phyloP scores from a whole-genome alignment of 305 asterid genomes.

The Fraxinus latifolia region DNA sequence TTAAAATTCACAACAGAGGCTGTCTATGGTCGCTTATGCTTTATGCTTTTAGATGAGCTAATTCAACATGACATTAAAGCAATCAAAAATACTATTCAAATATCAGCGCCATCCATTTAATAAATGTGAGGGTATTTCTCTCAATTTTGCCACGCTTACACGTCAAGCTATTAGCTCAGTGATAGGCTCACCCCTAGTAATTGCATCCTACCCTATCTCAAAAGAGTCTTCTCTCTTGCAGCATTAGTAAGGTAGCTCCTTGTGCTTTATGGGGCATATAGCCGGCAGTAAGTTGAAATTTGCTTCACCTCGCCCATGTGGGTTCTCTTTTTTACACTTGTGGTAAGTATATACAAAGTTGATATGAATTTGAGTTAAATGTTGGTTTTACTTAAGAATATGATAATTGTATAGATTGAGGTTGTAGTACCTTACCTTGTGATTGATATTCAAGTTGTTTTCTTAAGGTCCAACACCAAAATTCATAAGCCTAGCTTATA shows the following conservation, averaged over 20 bases:
- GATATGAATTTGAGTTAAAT: not conserved
- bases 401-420: not conserved
- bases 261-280: not conserved
- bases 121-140: too few species aligned
- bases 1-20: too few species aligned
- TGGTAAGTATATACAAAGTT: not conserved
- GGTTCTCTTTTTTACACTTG: not conserved
- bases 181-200: too few species aligned
- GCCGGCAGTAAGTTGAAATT: not conserved
- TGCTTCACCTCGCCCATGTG: not conserved
- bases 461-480: not conserved
- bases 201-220: not conserved
- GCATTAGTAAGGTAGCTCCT: not conserved
- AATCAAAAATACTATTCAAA: too few species aligned
- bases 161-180: too few species aligned
- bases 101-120: too few species aligned
- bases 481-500: not conserved
- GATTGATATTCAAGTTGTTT: not conserved
- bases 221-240: not conserved
- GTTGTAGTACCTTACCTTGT: not conserved
- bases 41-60: too few species aligned
- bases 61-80: too few species aligned
- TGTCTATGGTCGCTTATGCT: too few species aligned
- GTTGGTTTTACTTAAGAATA: not conserved
- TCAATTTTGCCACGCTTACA: too few species aligned